Evolutionary conservation across 1,284 basidiomycete genomes (phyloP).

Genomic region (Ceratobasidium sp.): DNA sequence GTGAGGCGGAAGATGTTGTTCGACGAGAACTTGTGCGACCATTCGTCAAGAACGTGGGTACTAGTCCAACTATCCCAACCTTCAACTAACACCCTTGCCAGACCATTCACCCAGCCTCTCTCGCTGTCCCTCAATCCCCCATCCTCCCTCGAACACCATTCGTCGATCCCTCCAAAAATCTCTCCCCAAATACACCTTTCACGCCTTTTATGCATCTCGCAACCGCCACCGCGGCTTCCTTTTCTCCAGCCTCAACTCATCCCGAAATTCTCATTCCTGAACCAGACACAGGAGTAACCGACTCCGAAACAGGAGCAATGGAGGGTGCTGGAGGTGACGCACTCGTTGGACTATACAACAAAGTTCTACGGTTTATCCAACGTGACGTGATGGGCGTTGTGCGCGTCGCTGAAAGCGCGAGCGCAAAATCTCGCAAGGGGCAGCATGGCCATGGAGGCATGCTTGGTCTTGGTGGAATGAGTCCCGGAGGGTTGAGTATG

Average conservation of each 20-base stretch:
- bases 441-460: conserved; percentile 4
- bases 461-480: conserved; percentile 4
- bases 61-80: conserved; percentile 19
- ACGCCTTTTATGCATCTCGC: conserved; percentile 76
- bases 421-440: conserved; percentile 59
- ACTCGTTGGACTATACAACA: conserved; percentile 83
- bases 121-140: conserved; percentile 77
- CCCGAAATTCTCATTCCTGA: conserved; percentile 44
- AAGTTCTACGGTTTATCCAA: conserved; percentile 84
- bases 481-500: conserved; percentile 33
- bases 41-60: conserved; percentile 80
- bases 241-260: conserved; percentile 26
- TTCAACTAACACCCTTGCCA: conserved; percentile 55
- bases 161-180: conserved; percentile 56
- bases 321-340: conserved; percentile 69
- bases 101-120: conserved; percentile 79
- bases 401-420: conserved; percentile 73
- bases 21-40: conserved; percentile 75
- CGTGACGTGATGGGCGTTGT: conserved; percentile 73
- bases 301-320: neutral
- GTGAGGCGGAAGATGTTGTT: conserved; percentile 88
- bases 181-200: conserved; percentile 63
- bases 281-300: conserved; percentile 16
- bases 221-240: conserved; percentile 44
- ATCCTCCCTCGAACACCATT: conserved; percentile 80